These are phyloP conservation scores for Trichoderma semiorbis DNA, from an alignment of 2,329 filamentous ascomycete genomes.

Conservation along the genomic window DNA sequence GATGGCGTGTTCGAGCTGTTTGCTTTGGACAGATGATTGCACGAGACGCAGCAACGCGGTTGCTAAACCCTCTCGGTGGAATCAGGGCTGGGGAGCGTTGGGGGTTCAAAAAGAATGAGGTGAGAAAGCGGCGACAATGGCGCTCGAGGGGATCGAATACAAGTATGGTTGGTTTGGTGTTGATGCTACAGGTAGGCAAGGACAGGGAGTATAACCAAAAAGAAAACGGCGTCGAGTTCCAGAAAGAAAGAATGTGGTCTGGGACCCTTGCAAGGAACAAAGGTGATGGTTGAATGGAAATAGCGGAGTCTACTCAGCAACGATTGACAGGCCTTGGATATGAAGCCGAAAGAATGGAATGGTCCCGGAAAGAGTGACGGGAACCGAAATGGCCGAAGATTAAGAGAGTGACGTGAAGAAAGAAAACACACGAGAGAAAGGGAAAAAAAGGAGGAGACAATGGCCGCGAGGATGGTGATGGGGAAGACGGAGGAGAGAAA, in stretches of 20 bases:
- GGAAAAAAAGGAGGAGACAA: conserved; percentile 34
- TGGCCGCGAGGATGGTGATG: conserved; percentile 34
- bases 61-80: not conserved
- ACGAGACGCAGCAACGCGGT: not conserved
- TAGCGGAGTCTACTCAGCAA: conserved; percentile 16
- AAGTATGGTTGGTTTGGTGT: not conserved
- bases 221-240: conserved; percentile 15
- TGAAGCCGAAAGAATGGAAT: conserved; percentile 42
- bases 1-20: not conserved
- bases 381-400: conserved; percentile 40
- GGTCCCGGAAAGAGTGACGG: conserved; percentile 52
- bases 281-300: conserved; percentile 19
- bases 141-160: not conserved
- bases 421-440: conserved; percentile 35
- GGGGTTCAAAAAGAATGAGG: not conserved
- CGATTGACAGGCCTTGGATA: conserved; percentile 23
- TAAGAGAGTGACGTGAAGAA: conserved; percentile 53
- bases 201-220: conserved; percentile 19
- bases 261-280: conserved; percentile 23
- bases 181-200: conserved; percentile 9
- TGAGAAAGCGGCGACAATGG: not conserved
- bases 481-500: conserved; percentile 35
- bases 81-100: not conserved
- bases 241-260: conserved; percentile 27
- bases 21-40: not conserved